phyloP scores from a whole-genome alignment of 306 rosid species.

The Sesbania bispinosa region DNA sequence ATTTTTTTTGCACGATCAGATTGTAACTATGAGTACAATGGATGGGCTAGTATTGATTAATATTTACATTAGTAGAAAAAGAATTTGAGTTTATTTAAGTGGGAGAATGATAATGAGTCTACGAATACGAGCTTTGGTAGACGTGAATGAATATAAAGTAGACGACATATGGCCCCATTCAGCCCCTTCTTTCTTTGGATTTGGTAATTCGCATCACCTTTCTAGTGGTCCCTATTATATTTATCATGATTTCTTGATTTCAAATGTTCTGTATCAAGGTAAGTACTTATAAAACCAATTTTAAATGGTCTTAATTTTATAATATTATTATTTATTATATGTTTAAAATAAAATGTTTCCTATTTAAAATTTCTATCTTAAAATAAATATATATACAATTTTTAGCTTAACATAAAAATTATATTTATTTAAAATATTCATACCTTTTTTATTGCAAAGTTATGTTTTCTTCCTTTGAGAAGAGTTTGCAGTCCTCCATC shows the following conservation, averaged over 20 bases:
- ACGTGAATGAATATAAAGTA: slow-evolving; percentile 9
- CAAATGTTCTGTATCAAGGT: neutral
- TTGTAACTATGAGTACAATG: neutral
- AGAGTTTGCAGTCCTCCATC: too few species aligned
- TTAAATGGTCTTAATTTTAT: too few species aligned
- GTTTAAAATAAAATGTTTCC: too few species aligned
- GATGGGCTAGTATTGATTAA: neutral
- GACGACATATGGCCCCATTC: slow-evolving; percentile 7
- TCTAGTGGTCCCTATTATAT: neutral
- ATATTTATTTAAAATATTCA: too few species aligned
- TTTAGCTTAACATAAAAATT: too few species aligned
- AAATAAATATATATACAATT: too few species aligned
- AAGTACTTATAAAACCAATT: neutral
- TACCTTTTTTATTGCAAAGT: too few species aligned
- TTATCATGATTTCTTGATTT: neutral
- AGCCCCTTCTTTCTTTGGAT: neutral
- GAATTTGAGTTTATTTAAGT: neutral
- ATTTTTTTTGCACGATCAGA: neutral
- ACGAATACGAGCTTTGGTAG: slow-evolving; percentile 13
- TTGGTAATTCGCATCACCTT: neutral
- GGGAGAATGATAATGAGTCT: neutral
- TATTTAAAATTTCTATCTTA: too few species aligned
- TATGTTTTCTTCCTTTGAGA: too few species aligned
- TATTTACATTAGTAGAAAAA: neutral
- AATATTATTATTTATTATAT: too few species aligned